Evolutionary conservation across 2,329 filamentous ascomycete genomes (phyloP).

Genomic region (Botrytis sinoallii): DNA sequence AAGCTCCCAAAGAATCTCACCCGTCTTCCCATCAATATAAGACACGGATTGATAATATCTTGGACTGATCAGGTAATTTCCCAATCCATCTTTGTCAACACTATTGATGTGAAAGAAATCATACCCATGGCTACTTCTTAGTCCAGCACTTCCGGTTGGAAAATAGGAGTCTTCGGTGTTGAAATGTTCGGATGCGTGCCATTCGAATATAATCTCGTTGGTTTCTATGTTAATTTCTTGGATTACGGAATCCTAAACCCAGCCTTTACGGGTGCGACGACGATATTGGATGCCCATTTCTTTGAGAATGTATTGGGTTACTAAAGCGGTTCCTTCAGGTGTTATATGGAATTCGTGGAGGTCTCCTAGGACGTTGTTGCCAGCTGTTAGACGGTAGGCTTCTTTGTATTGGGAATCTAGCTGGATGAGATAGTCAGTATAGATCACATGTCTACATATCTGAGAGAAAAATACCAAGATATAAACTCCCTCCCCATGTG

Average conservation of each 20-base stretch:
- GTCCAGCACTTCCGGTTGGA: neutral
- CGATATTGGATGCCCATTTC: slow-evolving; percentile 39
- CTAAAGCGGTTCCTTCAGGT: slow-evolving; percentile 41
- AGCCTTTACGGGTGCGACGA: slow-evolving; percentile 1
- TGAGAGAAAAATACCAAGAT: neutral
- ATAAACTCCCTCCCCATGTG: slow-evolving; percentile 1
- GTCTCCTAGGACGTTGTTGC: slow-evolving; percentile 46
- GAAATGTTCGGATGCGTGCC: neutral
- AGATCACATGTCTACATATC: neutral
- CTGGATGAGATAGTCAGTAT: neutral
- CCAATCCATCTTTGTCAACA: slow-evolving; percentile 40
- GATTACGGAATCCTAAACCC: slow-evolving; percentile 4
- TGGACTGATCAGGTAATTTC: slow-evolving; percentile 48
- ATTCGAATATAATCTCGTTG: slow-evolving; percentile 3
- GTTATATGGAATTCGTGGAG: slow-evolving; percentile 47
- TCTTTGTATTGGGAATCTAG: neutral
- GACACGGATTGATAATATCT: slow-evolving; percentile 43
- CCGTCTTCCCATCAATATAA: slow-evolving; percentile 43
- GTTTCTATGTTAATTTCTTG: neutral
- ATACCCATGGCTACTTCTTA: slow-evolving; percentile 34
- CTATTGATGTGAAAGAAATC: slow-evolving; percentile 36
- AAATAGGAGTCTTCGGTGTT: neutral
- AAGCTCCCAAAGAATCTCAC: slow-evolving; percentile 46
- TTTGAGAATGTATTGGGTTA: slow-evolving; percentile 42
- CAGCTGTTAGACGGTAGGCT: slow-evolving; percentile 22